These are phyloP conservation scores for Neospora caninum DNA, from an alignment of 169 alveolate genomes.

Conservation along the genomic window DNA sequence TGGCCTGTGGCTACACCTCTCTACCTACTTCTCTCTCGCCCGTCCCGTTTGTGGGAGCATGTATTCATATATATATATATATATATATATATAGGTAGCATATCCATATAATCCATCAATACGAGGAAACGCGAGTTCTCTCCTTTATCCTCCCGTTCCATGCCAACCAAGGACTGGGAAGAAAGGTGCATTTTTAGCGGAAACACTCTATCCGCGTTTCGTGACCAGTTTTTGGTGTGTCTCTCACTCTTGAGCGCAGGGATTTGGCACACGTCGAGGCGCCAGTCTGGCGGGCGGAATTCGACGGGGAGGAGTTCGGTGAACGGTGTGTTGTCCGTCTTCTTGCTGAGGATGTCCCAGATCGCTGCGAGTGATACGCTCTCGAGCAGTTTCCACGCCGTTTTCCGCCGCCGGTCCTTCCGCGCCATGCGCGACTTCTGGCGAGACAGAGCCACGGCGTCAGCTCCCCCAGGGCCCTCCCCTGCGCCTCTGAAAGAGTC, in stretches of 20 bases:
- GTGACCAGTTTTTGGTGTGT: too few species aligned
- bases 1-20: too few species aligned
- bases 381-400: slow-evolving; percentile 7
- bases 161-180: too few species aligned
- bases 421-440: neutral
- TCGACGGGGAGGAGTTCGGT: neutral
- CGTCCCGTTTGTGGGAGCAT: too few species aligned
- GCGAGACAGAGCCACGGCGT: neutral
- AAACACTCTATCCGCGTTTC: too few species aligned
- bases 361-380: neutral
- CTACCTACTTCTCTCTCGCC: too few species aligned
- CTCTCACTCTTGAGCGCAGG: neutral
- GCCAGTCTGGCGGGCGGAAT: neutral
- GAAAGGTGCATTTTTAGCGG: too few species aligned
- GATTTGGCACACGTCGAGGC: neutral
- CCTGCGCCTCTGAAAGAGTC: neutral
- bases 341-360: neutral
- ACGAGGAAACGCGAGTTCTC: too few species aligned
- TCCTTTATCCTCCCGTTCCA: too few species aligned
- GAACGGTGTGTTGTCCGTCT: neutral
- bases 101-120: too few species aligned
- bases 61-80: too few species aligned
- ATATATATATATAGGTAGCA: too few species aligned
- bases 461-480: neutral
- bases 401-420: neutral